Evolutionary conservation across 1,284 basidiomycete species (phyloP), one percentile per base, ranked within the genome.

Genomic region (Trametes pubescens): DNA sequence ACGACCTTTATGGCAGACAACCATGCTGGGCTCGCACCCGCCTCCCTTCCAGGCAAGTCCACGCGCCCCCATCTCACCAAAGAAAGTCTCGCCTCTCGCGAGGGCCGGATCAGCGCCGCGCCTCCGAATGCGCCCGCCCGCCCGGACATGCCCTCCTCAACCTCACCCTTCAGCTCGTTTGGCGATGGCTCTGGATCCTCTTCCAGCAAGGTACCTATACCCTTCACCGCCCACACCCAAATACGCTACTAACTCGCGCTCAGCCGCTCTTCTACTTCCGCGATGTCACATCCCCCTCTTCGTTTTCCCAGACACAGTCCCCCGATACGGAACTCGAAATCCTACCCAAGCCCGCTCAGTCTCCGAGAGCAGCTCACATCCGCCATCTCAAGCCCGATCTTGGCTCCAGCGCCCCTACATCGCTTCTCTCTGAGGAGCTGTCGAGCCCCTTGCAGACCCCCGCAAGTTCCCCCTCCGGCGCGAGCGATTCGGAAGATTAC

Each of bases 181-280:
- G 55, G 32, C 13, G 57, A 52, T 6, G 57, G 53, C 14, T 62
- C 61, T 4, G 51, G 59, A 16, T 64, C 65, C 0, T 64, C 62
- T 4, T 61, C 43, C 0, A 56, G 56, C 56, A 61, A 64, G 62
- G 65, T 64, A 46, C 13, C 16, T 8, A 38, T 38, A 10, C 4
- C 16, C 22, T 11, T 37, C 3, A 14, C 48, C 14, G 4, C 5
- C 9, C 6, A 13, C 37, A 14, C 16, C 1, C 11, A 21, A 37
- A 4, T 35, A 37, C 46, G 38, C 6, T 37, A 16, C 48, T 49
- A 26, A 49, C 16, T 9, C 16, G 13, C 16, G 10, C 21, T 18
- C 53, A 57, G 4, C 59, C 37, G 1, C 35, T 14, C 18, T 24
- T 40, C 10, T 57, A 60, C 8, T 54, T 55, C 6, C 46, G 21